Base-by-base conservation (phyloP, 2,329 filamentous ascomycete genomes). In the Cordyceps farinosa region DNA sequence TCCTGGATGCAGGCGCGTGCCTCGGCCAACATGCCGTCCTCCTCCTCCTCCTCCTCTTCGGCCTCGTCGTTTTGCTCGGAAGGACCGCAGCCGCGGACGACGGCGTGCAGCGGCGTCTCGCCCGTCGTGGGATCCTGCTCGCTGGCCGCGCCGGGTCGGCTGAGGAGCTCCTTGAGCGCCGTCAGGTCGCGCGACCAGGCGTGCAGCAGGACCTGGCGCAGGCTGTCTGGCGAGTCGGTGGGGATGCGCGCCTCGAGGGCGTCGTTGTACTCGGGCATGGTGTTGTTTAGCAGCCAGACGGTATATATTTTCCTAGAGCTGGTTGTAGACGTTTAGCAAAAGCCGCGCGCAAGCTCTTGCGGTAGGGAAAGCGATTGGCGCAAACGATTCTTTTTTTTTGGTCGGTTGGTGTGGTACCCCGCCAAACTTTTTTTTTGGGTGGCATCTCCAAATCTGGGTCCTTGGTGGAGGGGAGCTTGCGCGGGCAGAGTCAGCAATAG, bases 81-180 rank as follows among this genome's bases (percentile, higher is more conserved):
- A 2, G 76, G 82, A 1, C 83, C 86, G 70, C 88, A 91, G 3
- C 88, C 84, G n/a, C 91, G 89, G 72, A 98, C 91, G 45, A 92
- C 92, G 29, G 93, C 90, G 77, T 98, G 95, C 15, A 98, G 83
- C 10, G 94, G 92, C 9, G 92, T 92, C 75, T 89, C 92, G 65
- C 91, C 91, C 1, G 93, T 97, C 65, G 89, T 87, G 6, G 90
- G 84, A 72, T 98, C 94, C 75, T 94, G 92, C 5, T 89, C 87
- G 73, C 90, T 92, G 80, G 91, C 78, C 78, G 78, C 79, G 62
- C 80, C 88, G 55, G 83, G 86, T 3, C 77, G 82, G 70, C 84
- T 81, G 66, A 96, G 84, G 8, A 96, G 84, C 62, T 84, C 82
- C 73, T 88, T 88, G 48, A 97, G 83, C 56, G 83, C 82, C 42